Percentiles rank a stretch among this genome's conserved stretches.
Conservation (phyloP, 805 yeast species). For the Myxozyma udenii region DNA sequence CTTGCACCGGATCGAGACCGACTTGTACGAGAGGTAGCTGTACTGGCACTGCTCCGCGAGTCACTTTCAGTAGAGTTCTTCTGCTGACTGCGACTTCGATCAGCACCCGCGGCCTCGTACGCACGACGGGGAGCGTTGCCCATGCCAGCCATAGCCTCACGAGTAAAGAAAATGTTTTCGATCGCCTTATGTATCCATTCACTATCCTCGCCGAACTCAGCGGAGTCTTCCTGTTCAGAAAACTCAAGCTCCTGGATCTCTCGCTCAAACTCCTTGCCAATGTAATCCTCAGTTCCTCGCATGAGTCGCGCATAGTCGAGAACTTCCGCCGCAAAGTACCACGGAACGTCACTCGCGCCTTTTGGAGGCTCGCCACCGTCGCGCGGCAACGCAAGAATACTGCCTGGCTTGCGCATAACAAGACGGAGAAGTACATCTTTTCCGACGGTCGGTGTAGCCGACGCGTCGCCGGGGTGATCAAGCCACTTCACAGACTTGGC, state of each 20-base stretch:
- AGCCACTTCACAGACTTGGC: constrained; percentile 61
- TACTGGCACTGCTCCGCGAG: not conserved
- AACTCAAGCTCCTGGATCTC: constrained; percentile 57
- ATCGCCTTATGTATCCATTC: constrained; percentile 55
- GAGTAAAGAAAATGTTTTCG: constrained; percentile 49
- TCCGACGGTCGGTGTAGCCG: constrained; percentile 57
- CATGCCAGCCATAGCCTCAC: constrained; percentile 41
- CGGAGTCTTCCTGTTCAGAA: constrained; percentile 56
- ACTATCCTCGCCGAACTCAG: constrained; percentile 59
- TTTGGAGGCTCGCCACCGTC: constrained; percentile 36
- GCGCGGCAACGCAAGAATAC: constrained; percentile 50
- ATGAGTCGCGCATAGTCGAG: constrained; percentile 62
- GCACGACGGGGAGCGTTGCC: constrained; percentile 30
- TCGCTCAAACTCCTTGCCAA: constrained; percentile 51
- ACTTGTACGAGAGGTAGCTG: not conserved
- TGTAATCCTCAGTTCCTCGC: constrained; percentile 58
- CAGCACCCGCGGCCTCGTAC: not conserved
- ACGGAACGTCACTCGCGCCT: constrained; percentile 51
- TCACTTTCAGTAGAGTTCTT: not conserved
- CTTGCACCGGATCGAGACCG: constrained; percentile 7
- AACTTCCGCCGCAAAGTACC: constrained; percentile 44
- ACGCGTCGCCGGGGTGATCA: constrained; percentile 49
- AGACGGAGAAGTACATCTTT: constrained; percentile 58
- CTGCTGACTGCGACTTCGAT: constrained; percentile 13
- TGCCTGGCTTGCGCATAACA: constrained; percentile 54